Percentiles rank a stretch among this genome's conserved stretches.
Conservation (phyloP, 1,284 basidiomycete species). For the Porogramme epimiltina region DNA sequence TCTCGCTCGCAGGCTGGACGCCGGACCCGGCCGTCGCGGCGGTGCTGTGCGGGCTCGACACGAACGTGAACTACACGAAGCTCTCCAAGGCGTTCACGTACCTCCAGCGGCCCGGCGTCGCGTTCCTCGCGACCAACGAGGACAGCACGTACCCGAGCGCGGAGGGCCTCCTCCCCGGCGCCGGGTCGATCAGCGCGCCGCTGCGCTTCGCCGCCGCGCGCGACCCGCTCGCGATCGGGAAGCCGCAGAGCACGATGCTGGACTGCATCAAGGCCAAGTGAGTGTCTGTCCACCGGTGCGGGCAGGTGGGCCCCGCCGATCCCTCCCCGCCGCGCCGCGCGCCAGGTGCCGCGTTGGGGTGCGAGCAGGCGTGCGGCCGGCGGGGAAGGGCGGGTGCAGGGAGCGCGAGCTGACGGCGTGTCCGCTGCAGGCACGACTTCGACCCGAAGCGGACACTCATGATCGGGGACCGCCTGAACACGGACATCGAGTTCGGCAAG, state of each 20-base stretch:
- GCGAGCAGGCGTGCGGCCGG: neutral
- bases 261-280: conserved; percentile 96
- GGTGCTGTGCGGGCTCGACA: conserved; percentile 89
- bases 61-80: conserved; percentile 87
- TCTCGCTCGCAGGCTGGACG: conserved; percentile 71
- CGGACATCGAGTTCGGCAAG: conserved; percentile 93
- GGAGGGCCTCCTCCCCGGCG: conserved; percentile 83
- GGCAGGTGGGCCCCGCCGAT: too few species aligned
- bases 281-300: too few species aligned
- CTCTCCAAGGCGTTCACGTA: conserved; percentile 93
- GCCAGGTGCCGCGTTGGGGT: too few species aligned
- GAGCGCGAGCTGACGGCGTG: conserved; percentile 5
- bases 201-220: conserved; percentile 75
- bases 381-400: neutral
- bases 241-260: conserved; percentile 91
- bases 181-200: conserved; percentile 85
- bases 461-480: conserved; percentile 94
- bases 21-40: conserved; percentile 83
- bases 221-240: conserved; percentile 84
- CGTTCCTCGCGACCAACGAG: conserved; percentile 92
- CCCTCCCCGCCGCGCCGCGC: neutral
- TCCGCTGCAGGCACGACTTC: conserved; percentile 70
- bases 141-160: conserved; percentile 89
- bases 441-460: conserved; percentile 88
- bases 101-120: conserved; percentile 73